A percentile compares a stretch with the other conserved stretches of the same genome.
Evolutionary conservation across 495 filamentous ascomycete species (phyloP).

Genomic region (Usnea hakonensis): DNA sequence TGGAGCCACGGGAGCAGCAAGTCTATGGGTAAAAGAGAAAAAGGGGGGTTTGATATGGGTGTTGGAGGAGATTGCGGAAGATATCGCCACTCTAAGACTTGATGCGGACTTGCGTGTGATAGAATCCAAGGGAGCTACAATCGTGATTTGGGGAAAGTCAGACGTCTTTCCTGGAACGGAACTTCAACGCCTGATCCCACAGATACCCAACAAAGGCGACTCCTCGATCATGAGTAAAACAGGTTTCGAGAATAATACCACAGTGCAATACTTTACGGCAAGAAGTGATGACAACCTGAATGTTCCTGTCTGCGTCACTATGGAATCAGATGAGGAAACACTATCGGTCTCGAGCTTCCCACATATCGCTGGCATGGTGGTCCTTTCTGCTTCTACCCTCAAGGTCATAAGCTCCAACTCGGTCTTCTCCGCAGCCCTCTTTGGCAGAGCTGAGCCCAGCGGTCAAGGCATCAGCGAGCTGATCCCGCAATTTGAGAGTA

Average conservation of each 20-base stretch:
- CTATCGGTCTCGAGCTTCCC: slow-evolving; percentile 87
- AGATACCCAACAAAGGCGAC: slow-evolving; percentile 63
- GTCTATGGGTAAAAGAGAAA: slow-evolving; percentile 98
- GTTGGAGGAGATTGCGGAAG: slow-evolving; percentile 92
- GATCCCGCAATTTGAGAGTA: slow-evolving; percentile 78
- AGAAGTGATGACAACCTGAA: slow-evolving; percentile 62
- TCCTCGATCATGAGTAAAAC: slow-evolving; percentile 55
- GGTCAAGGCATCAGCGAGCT: slow-evolving; percentile 70
- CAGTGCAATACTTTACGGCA: slow-evolving; percentile 72
- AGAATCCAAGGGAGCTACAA: slow-evolving; percentile 57
- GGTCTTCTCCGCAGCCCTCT: slow-evolving; percentile 84
- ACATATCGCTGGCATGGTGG: slow-evolving; percentile 94
- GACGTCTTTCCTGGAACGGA: slow-evolving; percentile 57
- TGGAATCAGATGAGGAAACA: slow-evolving; percentile 56
- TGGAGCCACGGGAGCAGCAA: slow-evolving; percentile 81
- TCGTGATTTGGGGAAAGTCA: slow-evolving; percentile 73
- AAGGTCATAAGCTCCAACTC: slow-evolving; percentile 87
- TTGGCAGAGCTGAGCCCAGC: slow-evolving; percentile 77
- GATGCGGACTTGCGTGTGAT: slow-evolving; percentile 66
- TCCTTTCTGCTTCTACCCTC: slow-evolving; percentile 66
- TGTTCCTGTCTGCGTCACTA: slow-evolving; percentile 69
- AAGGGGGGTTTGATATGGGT: slow-evolving; percentile 92
- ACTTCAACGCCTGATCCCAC: slow-evolving; percentile 68
- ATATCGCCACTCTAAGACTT: slow-evolving; percentile 65
- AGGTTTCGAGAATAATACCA: slow-evolving; percentile 60